These are phyloP conservation scores for Solanum neorickii DNA, from an alignment of 257 asterid genomes.

Conservation along the genomic window DNA sequence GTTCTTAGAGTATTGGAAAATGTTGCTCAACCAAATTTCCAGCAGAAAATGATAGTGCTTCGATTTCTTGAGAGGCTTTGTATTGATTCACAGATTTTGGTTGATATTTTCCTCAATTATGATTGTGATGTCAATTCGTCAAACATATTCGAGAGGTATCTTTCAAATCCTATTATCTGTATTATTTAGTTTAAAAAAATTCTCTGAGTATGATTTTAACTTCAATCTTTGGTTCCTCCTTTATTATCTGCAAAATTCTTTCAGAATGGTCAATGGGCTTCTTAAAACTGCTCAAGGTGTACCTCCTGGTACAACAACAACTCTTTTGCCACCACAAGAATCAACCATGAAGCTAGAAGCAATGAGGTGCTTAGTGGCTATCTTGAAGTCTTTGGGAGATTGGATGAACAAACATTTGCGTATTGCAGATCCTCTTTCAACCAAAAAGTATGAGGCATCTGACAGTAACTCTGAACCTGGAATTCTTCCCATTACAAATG, in stretches of 20 bases:
- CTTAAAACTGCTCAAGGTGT: conserved; percentile 99
- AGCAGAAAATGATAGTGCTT: conserved; percentile 97
- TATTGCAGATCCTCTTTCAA: conserved; percentile 70
- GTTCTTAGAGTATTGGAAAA: conserved; percentile 90
- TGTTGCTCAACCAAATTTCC: conserved; percentile 93
- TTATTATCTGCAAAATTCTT: background rate
- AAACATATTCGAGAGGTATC: conserved; percentile 93
- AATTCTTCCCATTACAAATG: conserved; percentile 45
- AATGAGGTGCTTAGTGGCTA: conserved; percentile 80
- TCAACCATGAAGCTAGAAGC: conserved; percentile 83
- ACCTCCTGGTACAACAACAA: conserved; percentile 74
- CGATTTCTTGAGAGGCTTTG: conserved; percentile 90
- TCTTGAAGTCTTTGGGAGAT: conserved; percentile 89
- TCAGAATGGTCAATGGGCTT: conserved; percentile 97
- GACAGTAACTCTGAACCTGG: conserved; percentile 62
- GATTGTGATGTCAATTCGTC: conserved; percentile 99
- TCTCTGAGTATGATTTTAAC: background rate
- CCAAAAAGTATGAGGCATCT: conserved; percentile 47
- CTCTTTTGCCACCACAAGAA: conserved; percentile 88
- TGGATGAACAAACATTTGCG: conserved; percentile 97
- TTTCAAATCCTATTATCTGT: conserved; percentile 5
- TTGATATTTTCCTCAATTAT: conserved; percentile 95
- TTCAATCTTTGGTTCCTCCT: background rate
- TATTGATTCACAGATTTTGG: conserved; percentile 84
- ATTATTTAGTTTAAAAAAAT: background rate